phyloP scores from a whole-genome alignment of 2,329 filamentous ascomycete genomes.

The Chaetomium globosum region DNA sequence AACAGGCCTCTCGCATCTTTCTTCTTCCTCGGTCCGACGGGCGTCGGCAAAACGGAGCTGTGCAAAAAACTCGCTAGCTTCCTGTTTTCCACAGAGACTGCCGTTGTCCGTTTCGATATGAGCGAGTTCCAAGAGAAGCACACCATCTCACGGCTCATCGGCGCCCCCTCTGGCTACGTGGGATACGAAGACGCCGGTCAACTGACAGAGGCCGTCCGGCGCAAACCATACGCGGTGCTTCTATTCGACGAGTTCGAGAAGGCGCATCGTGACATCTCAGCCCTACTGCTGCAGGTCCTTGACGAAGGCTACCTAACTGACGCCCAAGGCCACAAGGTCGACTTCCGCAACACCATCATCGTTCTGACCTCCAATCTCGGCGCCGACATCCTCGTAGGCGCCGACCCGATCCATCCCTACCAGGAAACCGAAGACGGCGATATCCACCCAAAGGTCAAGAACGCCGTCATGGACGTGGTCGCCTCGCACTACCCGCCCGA shows the following conservation, averaged over 20 bases:
- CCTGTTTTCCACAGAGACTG: conserved; percentile 87
- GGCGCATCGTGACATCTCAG: conserved; percentile 91
- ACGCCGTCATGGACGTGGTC: conserved; percentile 87
- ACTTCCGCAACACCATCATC: conserved; percentile 95
- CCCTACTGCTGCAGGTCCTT: conserved; percentile 87
- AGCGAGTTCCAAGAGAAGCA: conserved; percentile 97
- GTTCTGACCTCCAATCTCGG: conserved; percentile 95
- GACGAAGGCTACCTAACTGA: conserved; percentile 97
- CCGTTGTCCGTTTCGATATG: conserved; percentile 96
- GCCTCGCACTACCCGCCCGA: conserved; percentile 77
- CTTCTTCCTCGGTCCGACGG: conserved; percentile 96
- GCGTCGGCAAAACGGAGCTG: conserved; percentile 94
- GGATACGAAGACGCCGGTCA: conserved; percentile 97
- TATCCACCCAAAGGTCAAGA: conserved; percentile 72
- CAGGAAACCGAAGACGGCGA: conserved; percentile 65
- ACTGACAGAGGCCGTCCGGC: conserved; percentile 88
- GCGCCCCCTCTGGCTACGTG: conserved; percentile 89
- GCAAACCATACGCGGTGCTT: conserved; percentile 93
- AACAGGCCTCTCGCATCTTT: conserved; percentile 91
- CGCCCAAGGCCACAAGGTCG: conserved; percentile 92
- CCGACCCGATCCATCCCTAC: conserved; percentile 66
- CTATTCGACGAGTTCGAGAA: conserved; percentile 98
- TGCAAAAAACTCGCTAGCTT: conserved; percentile 95
- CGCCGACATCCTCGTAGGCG: conserved; percentile 83
- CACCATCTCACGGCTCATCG: conserved; percentile 89